Evolutionary conservation across 2,329 filamentous ascomycete species (phyloP).

Genomic region (Hansfordia pulvinata): DNA sequence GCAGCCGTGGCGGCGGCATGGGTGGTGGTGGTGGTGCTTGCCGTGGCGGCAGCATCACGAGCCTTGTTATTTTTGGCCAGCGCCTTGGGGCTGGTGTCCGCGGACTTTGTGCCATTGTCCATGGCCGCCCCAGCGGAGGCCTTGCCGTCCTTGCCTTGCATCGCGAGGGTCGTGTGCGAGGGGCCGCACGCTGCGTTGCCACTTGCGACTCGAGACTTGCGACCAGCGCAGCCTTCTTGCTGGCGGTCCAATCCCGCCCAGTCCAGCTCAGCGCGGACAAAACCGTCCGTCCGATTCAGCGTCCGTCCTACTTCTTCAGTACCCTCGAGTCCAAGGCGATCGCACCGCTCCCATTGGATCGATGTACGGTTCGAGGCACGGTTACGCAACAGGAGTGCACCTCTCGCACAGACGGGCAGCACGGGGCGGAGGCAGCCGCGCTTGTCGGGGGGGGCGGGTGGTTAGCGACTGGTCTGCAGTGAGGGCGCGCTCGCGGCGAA

Average conservation of each 20-base stretch:
- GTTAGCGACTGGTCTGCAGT: too few species aligned
- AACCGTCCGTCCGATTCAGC: too few species aligned
- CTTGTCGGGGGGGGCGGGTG: not conserved
- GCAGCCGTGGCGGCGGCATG: conserved; percentile 8
- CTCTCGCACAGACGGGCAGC: not conserved
- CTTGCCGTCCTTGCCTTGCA: too few species aligned
- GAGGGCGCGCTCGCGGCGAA: not conserved
- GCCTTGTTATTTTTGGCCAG: not conserved
- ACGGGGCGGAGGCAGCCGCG: not conserved
- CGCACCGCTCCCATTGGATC: not conserved
- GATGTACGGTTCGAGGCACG: not conserved
- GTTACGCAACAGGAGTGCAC: not conserved
- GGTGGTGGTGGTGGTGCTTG: conserved; percentile 7
- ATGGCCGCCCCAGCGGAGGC: not conserved
- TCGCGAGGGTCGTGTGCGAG: too few species aligned
- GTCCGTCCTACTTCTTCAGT: too few species aligned
- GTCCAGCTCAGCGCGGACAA: too few species aligned
- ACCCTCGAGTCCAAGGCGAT: not conserved
- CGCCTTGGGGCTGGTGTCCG: not conserved
- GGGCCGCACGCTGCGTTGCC: too few species aligned
- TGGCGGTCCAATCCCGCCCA: too few species aligned
- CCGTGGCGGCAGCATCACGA: conserved; percentile 2
- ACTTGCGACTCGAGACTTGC: too few species aligned
- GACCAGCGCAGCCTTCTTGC: too few species aligned
- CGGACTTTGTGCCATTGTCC: not conserved